Conservation (phyloP, 2,329 filamentous ascomycete species). For the Parafenestella ontariensis region DNA sequence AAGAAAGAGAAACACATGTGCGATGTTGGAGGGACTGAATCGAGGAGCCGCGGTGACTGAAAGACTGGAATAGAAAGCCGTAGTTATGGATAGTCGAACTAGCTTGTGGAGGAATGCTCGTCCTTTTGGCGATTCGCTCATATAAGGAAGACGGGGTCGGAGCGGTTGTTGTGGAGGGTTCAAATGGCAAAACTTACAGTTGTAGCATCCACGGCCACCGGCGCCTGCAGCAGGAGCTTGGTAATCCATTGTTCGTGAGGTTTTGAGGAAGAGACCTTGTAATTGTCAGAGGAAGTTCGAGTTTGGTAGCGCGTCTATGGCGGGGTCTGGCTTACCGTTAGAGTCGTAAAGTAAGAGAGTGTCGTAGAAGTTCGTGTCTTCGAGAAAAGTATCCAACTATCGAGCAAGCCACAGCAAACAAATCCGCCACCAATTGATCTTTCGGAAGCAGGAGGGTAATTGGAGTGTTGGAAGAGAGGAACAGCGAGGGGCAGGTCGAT, state of each 20-base stretch:
- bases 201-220: conserved; percentile 52
- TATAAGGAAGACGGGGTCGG: conserved; percentile 5
- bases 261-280: conserved; percentile 32
- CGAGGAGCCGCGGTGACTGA: not conserved
- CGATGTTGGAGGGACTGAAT: not conserved
- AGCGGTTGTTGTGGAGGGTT: not conserved
- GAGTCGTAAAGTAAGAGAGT: conserved; percentile 26
- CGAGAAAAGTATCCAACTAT: conserved; percentile 12
- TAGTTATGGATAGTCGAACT: not conserved
- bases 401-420: conserved; percentile 7
- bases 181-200: conserved; percentile 43
- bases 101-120: not conserved
- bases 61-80: not conserved
- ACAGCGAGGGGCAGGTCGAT: conserved; percentile 18
- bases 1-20: not conserved
- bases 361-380: conserved; percentile 25
- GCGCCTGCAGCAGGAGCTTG: conserved; percentile 43
- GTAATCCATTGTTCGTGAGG: conserved; percentile 44
- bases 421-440: conserved; percentile 21
- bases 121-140: not conserved
- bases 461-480: conserved; percentile 13
- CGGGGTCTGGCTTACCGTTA: conserved; percentile 27
- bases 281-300: conserved; percentile 21
- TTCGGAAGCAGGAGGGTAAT: conserved; percentile 13
- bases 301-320: conserved; percentile 10